phyloP scores from a whole-genome alignment of 768 basidiomycete genomes.

The Kwoniella sp. region DNA sequence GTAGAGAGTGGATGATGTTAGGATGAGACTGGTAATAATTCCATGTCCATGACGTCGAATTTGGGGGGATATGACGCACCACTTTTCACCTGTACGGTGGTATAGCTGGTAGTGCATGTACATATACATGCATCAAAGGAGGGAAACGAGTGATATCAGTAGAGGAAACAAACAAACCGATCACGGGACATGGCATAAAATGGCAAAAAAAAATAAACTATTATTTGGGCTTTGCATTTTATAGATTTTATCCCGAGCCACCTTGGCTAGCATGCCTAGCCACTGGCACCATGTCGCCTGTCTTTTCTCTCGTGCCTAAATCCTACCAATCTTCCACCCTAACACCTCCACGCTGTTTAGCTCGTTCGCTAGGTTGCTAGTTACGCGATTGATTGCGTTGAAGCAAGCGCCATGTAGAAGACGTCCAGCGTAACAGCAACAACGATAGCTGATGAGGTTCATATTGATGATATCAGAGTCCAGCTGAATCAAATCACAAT shows the following conservation, averaged over 20 bases:
- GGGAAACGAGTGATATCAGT: neutral
- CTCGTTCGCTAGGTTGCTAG: no score
- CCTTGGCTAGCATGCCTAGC: neutral
- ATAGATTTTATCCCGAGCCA: neutral
- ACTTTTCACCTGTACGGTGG: no score
- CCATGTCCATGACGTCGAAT: slow-evolving; percentile 1
- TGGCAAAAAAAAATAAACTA: neutral
- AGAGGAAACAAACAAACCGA: neutral
- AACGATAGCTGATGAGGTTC: no score
- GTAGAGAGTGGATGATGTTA: neutral
- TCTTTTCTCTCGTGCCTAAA: no score
- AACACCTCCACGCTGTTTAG: neutral
- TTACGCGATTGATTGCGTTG: no score
- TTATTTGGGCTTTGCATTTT: neutral
- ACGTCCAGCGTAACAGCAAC: no score
- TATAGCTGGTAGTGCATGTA: no score
- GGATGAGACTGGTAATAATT: neutral
- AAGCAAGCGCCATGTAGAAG: no score
- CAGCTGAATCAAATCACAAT: no score
- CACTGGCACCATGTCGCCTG: neutral
- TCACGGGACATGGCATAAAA: neutral
- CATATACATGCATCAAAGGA: neutral
- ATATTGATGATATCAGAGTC: no score
- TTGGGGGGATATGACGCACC: slow-evolving; percentile 1
- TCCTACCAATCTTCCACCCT: neutral